These are phyloP conservation scores for Penicillium macrosclerotiorum DNA, from an alignment of 495 filamentous ascomycete species.

Conservation along the genomic window DNA sequence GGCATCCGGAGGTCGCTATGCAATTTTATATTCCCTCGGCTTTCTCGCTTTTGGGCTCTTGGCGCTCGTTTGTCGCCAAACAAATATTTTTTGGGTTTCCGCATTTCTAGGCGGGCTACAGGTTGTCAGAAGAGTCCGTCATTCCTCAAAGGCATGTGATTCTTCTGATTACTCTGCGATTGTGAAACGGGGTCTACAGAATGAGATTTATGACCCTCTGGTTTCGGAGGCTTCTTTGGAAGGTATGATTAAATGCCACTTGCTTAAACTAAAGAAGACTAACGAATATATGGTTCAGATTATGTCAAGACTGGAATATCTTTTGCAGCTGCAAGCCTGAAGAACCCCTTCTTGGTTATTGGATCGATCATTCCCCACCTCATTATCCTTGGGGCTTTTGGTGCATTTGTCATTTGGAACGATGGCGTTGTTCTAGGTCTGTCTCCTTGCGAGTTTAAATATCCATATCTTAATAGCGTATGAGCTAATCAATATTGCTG, in stretches of 20 bases:
- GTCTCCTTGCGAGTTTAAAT: slow-evolving; percentile 3
- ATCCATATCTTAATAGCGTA: not conserved
- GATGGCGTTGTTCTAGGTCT: slow-evolving; percentile 85
- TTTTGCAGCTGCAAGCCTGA: slow-evolving; percentile 53
- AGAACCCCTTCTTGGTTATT: slow-evolving; percentile 46
- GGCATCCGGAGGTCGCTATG: slow-evolving; percentile 7
- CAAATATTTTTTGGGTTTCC: slow-evolving; percentile 94
- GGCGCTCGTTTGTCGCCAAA: slow-evolving; percentile 79
- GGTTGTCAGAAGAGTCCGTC: slow-evolving; percentile 46
- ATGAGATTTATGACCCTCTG: slow-evolving; percentile 64
- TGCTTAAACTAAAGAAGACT: slow-evolving; percentile 14
- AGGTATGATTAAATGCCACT: slow-evolving; percentile 40
- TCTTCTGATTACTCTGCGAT: slow-evolving; percentile 26
- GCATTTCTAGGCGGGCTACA: slow-evolving; percentile 80
- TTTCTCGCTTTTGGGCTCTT: slow-evolving; percentile 55
- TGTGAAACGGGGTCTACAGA: slow-evolving; percentile 37
- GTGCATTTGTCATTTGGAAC: slow-evolving; percentile 78
- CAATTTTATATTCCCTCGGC: slow-evolving; percentile 27
- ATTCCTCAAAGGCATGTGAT: slow-evolving; percentile 24
- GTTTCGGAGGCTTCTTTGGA: slow-evolving; percentile 52
- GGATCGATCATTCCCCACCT: slow-evolving; percentile 64
- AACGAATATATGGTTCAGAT: slow-evolving; percentile 41
- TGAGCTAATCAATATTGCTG: not conserved
- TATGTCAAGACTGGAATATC: slow-evolving; percentile 60
- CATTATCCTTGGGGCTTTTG: slow-evolving; percentile 65